Evolutionary conservation across 371 early-diverging fungal species (phyloP).

Genomic region (Mucor irregularis): DNA sequence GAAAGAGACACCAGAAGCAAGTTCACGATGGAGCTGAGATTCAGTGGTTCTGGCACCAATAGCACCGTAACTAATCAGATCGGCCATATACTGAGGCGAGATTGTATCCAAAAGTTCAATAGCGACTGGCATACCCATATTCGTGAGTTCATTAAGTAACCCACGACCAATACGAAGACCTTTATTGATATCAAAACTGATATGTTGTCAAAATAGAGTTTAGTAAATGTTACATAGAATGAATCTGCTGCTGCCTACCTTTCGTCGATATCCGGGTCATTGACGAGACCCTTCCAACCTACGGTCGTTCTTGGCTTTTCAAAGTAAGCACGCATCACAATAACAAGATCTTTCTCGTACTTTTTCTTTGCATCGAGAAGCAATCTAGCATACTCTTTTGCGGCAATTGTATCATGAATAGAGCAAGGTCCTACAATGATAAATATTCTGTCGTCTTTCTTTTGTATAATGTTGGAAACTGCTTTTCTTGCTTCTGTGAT

Average conservation of each 20-base stretch:
- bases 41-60: slow-evolving; percentile 95
- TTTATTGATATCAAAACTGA: slow-evolving; percentile 85
- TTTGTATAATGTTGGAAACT: slow-evolving; percentile 67
- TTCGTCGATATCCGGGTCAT: slow-evolving; percentile 85
- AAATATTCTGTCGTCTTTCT: slow-evolving; percentile 80
- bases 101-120: slow-evolving; percentile 93
- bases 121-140: slow-evolving; percentile 85
- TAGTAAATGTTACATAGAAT: too few species aligned
- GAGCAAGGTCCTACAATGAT: slow-evolving; percentile 95
- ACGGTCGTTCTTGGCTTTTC: slow-evolving; percentile 95
- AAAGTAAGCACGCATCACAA: slow-evolving; percentile 93
- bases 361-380: slow-evolving; percentile 63
- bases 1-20: slow-evolving; percentile 91
- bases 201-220: background rate
- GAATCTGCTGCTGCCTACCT: too few species aligned
- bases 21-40: slow-evolving; percentile 91
- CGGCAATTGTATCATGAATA: slow-evolving; percentile 89
- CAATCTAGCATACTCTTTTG: slow-evolving; percentile 72
- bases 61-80: slow-evolving; percentile 92
- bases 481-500: slow-evolving; percentile 57
- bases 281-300: slow-evolving; percentile 94
- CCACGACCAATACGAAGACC: slow-evolving; percentile 82
- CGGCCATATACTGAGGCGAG: slow-evolving; percentile 92
- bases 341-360: slow-evolving; percentile 64
- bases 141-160: slow-evolving; percentile 51